phyloP scores from a whole-genome alignment of 2,329 filamentous ascomycete genomes.

The Alternaria brassicicola region DNA sequence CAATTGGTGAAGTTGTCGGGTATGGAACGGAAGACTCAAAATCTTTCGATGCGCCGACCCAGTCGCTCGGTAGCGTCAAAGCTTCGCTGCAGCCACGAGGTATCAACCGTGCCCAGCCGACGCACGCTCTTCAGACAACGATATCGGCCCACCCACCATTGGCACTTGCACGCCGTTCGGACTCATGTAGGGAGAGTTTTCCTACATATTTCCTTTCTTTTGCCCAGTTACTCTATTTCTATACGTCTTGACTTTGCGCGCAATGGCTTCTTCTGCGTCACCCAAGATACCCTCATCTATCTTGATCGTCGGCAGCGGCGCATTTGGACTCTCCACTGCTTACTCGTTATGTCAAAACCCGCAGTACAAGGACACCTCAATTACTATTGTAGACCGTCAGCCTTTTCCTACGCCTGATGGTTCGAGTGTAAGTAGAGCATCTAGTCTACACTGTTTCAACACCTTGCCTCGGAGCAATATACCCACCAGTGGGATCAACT shows the following conservation, averaged over 20 bases:
- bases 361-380: slow-evolving; percentile 55
- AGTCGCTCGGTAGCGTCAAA: slow-evolving; percentile 20
- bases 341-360: slow-evolving; percentile 70
- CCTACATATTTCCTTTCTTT: background rate
- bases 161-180: slow-evolving; percentile 7
- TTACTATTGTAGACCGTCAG: slow-evolving; percentile 65
- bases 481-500: background rate
- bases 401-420: slow-evolving; percentile 65
- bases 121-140: slow-evolving; percentile 27
- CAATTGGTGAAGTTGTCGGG: slow-evolving; percentile 24
- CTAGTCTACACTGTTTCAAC: background rate
- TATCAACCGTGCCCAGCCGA: slow-evolving; percentile 34
- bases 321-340: slow-evolving; percentile 69
- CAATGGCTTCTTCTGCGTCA: slow-evolving; percentile 30
- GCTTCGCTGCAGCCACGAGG: slow-evolving; percentile 22
- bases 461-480: background rate
- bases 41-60: slow-evolving; percentile 26
- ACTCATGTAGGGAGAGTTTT: slow-evolving; percentile 16
- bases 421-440: slow-evolving; percentile 53
- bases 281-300: slow-evolving; percentile 50
- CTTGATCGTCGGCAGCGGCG: slow-evolving; percentile 59
- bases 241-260: background rate
- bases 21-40: slow-evolving; percentile 13
- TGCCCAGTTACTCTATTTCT: slow-evolving; percentile 1
- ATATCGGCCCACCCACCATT: slow-evolving; percentile 37